Base-by-base conservation (phyloP, 208 protist genomes). In the Willaertia magna region DNA sequence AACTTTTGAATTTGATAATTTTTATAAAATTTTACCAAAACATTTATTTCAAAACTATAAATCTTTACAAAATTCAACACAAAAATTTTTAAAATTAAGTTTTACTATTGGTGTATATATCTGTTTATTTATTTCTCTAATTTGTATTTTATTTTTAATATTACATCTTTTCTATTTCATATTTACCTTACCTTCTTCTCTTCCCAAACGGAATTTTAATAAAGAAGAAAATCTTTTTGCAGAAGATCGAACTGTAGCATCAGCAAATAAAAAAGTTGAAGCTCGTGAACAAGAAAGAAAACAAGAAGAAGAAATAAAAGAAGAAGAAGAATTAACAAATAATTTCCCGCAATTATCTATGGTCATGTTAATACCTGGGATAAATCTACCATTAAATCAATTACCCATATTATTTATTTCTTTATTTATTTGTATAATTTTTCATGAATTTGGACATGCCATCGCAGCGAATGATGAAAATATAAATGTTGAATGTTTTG, bases 371-470 rank as follows among this genome's bases (percentile, higher is more conserved):
- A 52, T 82, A 40, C 76, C 76, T 34, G 76, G 76, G 2, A 44
- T 82, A 7, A 82, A 51, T 55, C 0, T 82, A 12, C 76, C 76
- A 40, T 6, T 82, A 4, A 40, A 30, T 40, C 26, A 82, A 6
- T 6, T 82, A 55, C 22, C 44, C 18, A 1, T 40, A 22, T 20
- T 82, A 7, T 39, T 51, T 52, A 52, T 82, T 42, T 1, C 44
- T 26, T 40, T 82, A 20, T 16, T 82, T 51, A 30, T 82, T 52
- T 51, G 26, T 82, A 7, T 39, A 30, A 40, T 82, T 12, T 43
- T 82, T 34, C 76, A 82, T 52, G 76, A 82, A 52, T 82, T 52
- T 82, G 76, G 76, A 40, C 76, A 82, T 82, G 42, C 76, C 6
- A 82, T 82, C 40, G 12, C 44, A 26, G 76, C 76, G 42, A 20